A percentile compares a stretch with the other conserved stretches of the same genome.
Conservation (phyloP, 1,139 yeast species). For the Saccharomyces hybrid region DNA sequence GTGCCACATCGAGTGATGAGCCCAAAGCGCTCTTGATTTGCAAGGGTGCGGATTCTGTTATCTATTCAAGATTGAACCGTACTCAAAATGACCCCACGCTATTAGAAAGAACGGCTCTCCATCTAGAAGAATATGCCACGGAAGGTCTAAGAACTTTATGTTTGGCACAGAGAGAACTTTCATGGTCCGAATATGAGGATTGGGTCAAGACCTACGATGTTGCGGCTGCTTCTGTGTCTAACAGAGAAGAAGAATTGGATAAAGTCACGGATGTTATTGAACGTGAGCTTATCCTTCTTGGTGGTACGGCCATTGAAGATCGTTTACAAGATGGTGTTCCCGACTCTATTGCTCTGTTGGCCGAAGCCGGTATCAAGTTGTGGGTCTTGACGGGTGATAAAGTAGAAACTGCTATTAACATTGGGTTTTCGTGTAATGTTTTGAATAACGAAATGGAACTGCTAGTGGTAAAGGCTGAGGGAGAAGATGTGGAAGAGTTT, state of each 20-base stretch:
- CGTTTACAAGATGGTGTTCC: conserved; percentile 97
- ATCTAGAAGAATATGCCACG: conserved; percentile 85
- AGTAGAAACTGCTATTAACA: conserved; percentile 95
- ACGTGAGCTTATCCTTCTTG: conserved; percentile 62
- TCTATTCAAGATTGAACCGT: conserved; percentile 57
- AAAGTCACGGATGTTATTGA: conserved; percentile 76
- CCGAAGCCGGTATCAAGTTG: conserved; percentile 89
- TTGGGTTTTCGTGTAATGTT: conserved; percentile 92
- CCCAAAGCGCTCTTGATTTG: conserved; percentile 55
- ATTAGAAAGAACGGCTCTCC: conserved; percentile 66
- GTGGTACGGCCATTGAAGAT: conserved; percentile 98
- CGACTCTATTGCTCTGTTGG: conserved; percentile 75
- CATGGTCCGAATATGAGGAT: conserved; percentile 49
- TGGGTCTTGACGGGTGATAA: conserved; percentile 99
- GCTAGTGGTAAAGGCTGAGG: conserved; percentile 52
- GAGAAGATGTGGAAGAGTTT: conserved; percentile 39
- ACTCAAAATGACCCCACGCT: conserved; percentile 33
- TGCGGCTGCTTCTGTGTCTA: conserved; percentile 71
- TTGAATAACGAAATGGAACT: conserved; percentile 83
- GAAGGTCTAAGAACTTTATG: conserved; percentile 95
- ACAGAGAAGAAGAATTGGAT: conserved; percentile 74
- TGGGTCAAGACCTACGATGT: conserved; percentile 68
- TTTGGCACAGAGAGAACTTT: conserved; percentile 73
- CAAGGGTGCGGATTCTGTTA: conserved; percentile 94
- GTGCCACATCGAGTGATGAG: conserved; percentile 36